Conservation (phyloP, 352 stramenopile species). For the Phytophthora boehmeriae region DNA sequence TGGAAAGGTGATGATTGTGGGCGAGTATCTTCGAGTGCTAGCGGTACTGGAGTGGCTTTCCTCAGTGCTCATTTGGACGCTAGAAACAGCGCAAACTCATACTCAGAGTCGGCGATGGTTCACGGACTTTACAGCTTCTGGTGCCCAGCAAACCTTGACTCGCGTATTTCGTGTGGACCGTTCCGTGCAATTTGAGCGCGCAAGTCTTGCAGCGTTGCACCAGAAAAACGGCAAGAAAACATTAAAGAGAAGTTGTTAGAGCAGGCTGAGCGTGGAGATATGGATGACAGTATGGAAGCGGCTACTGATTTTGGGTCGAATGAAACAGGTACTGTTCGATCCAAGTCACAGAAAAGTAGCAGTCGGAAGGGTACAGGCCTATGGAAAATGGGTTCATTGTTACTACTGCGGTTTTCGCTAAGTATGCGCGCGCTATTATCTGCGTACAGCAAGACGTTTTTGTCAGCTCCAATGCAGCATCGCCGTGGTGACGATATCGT, state of each 20-base stretch:
- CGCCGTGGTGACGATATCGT: slow-evolving; percentile 66
- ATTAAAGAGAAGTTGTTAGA: slow-evolving; percentile 4
- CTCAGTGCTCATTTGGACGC: slow-evolving; percentile 77
- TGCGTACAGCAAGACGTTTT: slow-evolving; percentile 71
- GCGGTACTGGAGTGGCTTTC: slow-evolving; percentile 81
- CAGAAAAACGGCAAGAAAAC: slow-evolving; percentile 40
- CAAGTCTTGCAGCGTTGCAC: slow-evolving; percentile 60
- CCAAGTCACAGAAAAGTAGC: slow-evolving; percentile 8
- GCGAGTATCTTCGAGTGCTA: slow-evolving; percentile 72
- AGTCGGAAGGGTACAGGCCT: slow-evolving; percentile 36
- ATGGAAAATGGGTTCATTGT: slow-evolving; percentile 84
- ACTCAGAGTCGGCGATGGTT: slow-evolving; percentile 84
- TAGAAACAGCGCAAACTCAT: slow-evolving; percentile 74
- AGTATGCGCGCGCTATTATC: slow-evolving; percentile 70
- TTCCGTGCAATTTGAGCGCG: slow-evolving; percentile 76
- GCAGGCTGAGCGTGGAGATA: slow-evolving; percentile 1
- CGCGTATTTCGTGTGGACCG: slow-evolving; percentile 78
- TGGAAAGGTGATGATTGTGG: slow-evolving; percentile 50
- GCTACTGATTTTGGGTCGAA: not conserved
- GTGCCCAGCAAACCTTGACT: slow-evolving; percentile 58
- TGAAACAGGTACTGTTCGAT: slow-evolving; percentile 1
- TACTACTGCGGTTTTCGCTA: slow-evolving; percentile 80
- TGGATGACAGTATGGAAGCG: slow-evolving; percentile 27
- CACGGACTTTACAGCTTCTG: slow-evolving; percentile 62
- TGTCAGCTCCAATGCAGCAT: slow-evolving; percentile 66